Conservation (phyloP, 108 stramenopile species). For the Cylindrotheca fusiformis region DNA sequence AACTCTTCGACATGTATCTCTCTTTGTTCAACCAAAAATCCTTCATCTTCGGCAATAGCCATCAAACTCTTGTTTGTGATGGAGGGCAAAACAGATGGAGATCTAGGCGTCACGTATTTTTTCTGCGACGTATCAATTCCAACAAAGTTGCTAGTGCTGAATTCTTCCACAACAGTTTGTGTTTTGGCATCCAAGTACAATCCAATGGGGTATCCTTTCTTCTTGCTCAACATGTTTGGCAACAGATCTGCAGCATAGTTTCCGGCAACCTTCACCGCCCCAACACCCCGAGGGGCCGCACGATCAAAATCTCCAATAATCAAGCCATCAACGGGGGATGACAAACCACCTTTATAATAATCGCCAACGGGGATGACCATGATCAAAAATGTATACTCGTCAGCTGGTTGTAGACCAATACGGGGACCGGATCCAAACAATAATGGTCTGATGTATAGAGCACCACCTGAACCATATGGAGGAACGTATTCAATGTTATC, state of each 20-base stretch:
- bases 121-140: constrained; percentile 83
- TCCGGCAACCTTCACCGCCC: constrained; percentile 95
- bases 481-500: constrained; percentile 98
- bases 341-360: constrained; percentile 97
- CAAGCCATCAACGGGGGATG: constrained; percentile 84
- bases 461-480: constrained; percentile 92
- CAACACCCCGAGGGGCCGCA: constrained; percentile 96
- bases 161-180: constrained; percentile 92
- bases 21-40: constrained; percentile 86
- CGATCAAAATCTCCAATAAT: constrained; percentile 95
- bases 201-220: constrained; percentile 95
- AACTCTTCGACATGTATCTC: constrained; percentile 84
- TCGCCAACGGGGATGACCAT: constrained; percentile 96
- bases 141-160: constrained; percentile 98
- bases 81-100: constrained; percentile 86
- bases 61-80: constrained; percentile 98
- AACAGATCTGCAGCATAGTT: constrained; percentile 98
- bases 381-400: constrained; percentile 95
- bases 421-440: constrained; percentile 94
- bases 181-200: constrained; percentile 95
- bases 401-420: constrained; percentile 96
- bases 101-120: constrained; percentile 89
- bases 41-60: constrained; percentile 89
- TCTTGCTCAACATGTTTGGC: constrained; percentile 94
- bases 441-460: constrained; percentile 95